phyloP scores from a whole-genome alignment of 75 land plant genomes.

The Gnetum montanum region DNA sequence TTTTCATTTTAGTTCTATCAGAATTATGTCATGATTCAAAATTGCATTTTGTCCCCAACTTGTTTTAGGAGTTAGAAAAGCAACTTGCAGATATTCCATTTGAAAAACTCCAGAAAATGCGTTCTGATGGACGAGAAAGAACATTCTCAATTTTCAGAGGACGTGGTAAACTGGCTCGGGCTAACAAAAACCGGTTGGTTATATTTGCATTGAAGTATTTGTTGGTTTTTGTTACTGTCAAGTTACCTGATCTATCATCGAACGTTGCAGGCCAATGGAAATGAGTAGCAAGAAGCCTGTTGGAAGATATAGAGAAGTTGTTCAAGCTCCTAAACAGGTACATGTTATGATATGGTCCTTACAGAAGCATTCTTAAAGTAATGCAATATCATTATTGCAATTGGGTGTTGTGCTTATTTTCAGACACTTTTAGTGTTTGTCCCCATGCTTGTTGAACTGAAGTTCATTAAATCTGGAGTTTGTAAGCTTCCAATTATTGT shows the following conservation, averaged over 20 bases:
- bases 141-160: neutral
- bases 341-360: too few species aligned
- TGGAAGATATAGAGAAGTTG: conserved; percentile 56
- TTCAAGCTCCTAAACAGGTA: conserved; percentile 79
- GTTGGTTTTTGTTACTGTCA: conserved; percentile 1
- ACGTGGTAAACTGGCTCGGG: conserved; percentile 1
- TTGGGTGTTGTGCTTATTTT: too few species aligned
- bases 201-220: neutral
- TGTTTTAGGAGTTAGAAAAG: conserved; percentile 13
- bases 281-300: conserved; percentile 63
- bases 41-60: neutral
- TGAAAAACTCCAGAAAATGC: conserved; percentile 28
- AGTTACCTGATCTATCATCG: too few species aligned
- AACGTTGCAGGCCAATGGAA: conserved; percentile 88
- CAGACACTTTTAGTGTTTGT: neutral
- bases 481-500: too few species aligned
- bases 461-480: too few species aligned
- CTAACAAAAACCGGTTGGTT: conserved; percentile 7
- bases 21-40: neutral
- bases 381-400: too few species aligned
- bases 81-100: conserved; percentile 34
- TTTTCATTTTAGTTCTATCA: neutral
- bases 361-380: too few species aligned
- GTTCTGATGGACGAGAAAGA: conserved; percentile 20
- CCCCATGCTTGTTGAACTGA: too few species aligned